A percentile compares a stretch with the other conserved stretches of the same genome.
phyloP scores from a whole-genome alignment of 1,284 basidiomycete genomes.

The Moesziomyces antarcticus region DNA sequence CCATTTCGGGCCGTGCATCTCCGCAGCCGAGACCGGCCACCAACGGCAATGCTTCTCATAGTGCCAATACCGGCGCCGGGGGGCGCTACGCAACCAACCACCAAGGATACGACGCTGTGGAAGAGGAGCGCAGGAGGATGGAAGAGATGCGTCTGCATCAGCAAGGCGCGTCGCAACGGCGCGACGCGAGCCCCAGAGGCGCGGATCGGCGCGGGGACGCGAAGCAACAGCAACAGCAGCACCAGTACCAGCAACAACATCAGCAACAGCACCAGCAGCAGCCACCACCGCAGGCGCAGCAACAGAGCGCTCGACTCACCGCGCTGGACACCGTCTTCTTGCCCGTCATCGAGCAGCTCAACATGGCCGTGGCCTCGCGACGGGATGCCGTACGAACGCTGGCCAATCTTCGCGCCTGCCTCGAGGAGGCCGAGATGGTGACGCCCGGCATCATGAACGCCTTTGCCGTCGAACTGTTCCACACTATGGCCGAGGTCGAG shows the following conservation, averaged over 20 bases:
- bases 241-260: conserved; percentile 4
- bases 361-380: conserved; percentile 51
- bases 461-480: conserved; percentile 62
- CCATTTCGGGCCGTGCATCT: conserved; percentile 24
- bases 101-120: conserved; percentile 24
- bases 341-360: conserved; percentile 61
- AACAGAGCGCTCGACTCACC: conserved; percentile 37
- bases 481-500: conserved; percentile 56
- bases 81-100: conserved; percentile 26
- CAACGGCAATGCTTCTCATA: conserved; percentile 20
- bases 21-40: conserved; percentile 8
- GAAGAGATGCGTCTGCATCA: conserved; percentile 38
- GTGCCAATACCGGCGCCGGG: conserved; percentile 9
- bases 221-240: conserved; percentile 4
- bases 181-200: conserved; percentile 3
- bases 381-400: conserved; percentile 55
- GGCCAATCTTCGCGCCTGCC: conserved; percentile 39
- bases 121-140: conserved; percentile 49
- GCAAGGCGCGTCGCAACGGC: conserved; percentile 1
- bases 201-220: conserved; percentile 7
- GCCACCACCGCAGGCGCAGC: conserved; percentile 13
- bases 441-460: conserved; percentile 63
- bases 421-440: conserved; percentile 57
- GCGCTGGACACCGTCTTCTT: conserved; percentile 60
- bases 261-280: conserved; percentile 26